Base-by-base conservation (phyloP, 2,329 filamentous ascomycete genomes). In the Arthrobotrys megalospora region DNA sequence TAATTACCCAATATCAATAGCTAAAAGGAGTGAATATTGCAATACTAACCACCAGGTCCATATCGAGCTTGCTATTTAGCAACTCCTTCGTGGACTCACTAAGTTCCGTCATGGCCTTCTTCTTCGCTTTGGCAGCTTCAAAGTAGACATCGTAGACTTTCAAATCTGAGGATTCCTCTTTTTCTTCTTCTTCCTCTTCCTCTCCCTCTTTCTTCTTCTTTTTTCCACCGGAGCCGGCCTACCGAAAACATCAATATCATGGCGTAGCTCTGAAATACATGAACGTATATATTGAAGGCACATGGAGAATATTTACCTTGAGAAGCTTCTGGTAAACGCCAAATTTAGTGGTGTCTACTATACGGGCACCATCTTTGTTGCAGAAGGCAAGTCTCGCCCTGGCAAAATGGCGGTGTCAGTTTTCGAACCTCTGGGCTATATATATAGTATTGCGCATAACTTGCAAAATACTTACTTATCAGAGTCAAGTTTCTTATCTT, bases 351-450 rank as follows among this genome's bases (percentile, higher is more conserved):
- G 34, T 41, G 21, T 68, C 65, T 6, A 47, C 48, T 50, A 68
- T 48, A 14, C 65, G 65, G 11, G 65, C 65, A n/a, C 65, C 65
- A 68, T 34, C 38, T 47, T 60, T 68, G 0, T 34, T 68, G 48
- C 65, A 68, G 38, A 68, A 68, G 10, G 65, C 48, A 41, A 68
- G 50, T 19, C 38, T 38, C 24, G 65, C 65, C 21, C 65, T 68
- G 47, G 12, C 2, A 19, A 3, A 47, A 16, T n/a, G 19, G 5
- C 1, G 34, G 12, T 34, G 1, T 53, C n/a, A 58, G 21, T 66
- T 36, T 5, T 12, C 8, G 21, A 21, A 28, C 2, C 24, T 21
- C 16, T 45, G n/a, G n/a, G n/a, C n/a, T n/a, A n/a, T n/a, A n/a
- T n/a, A n/a, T n/a, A n/a, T n/a, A n/a, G n/a, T n/a, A n/a, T n/a